A percentile compares a stretch with the other conserved stretches of the same genome.
Evolutionary conservation across 495 filamentous ascomycete genomes (phyloP).

Genomic region (Podospora comata): DNA sequence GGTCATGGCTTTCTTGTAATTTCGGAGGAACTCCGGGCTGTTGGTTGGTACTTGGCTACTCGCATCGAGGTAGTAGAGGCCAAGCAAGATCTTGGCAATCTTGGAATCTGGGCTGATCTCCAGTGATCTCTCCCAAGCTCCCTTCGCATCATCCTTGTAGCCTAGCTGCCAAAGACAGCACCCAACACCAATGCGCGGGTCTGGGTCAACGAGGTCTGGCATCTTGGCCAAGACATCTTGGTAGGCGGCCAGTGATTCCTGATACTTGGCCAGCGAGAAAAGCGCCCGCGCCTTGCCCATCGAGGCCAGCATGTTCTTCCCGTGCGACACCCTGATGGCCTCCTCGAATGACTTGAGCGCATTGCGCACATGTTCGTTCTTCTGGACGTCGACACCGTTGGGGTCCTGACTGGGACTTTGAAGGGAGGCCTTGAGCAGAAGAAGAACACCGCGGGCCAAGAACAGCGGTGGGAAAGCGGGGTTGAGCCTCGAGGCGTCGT

Average conservation of each 20-base stretch:
- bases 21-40: conserved; percentile 66
- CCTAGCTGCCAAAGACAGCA: conserved; percentile 95
- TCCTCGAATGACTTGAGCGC: conserved; percentile 92
- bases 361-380: conserved; percentile 72
- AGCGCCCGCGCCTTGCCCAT: conserved; percentile 81
- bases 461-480: conserved; percentile 84
- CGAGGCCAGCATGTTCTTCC: conserved; percentile 84
- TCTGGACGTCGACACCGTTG: conserved; percentile 66
- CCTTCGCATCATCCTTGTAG: conserved; percentile 85
- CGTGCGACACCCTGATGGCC: conserved; percentile 74
- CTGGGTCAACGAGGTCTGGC: conserved; percentile 87
- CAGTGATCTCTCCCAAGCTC: conserved; percentile 83
- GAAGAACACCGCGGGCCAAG: conserved; percentile 86
- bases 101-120: conserved; percentile 88
- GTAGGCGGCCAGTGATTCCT: conserved; percentile 77
- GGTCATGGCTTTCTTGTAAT: conserved; percentile 92
- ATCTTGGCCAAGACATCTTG: conserved; percentile 80
- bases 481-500: conserved; percentile 91
- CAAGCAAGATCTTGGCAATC: conserved; percentile 84
- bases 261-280: conserved; percentile 77
- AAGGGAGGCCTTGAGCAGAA: conserved; percentile 81
- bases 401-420: conserved; percentile 68
- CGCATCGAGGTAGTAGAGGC: conserved; percentile 79
- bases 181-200: conserved; percentile 91
- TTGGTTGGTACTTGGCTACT: conserved; percentile 76